These are phyloP conservation scores for Solanum stenotomum DNA, from an alignment of 257 asterid species.

Conservation along the genomic window DNA sequence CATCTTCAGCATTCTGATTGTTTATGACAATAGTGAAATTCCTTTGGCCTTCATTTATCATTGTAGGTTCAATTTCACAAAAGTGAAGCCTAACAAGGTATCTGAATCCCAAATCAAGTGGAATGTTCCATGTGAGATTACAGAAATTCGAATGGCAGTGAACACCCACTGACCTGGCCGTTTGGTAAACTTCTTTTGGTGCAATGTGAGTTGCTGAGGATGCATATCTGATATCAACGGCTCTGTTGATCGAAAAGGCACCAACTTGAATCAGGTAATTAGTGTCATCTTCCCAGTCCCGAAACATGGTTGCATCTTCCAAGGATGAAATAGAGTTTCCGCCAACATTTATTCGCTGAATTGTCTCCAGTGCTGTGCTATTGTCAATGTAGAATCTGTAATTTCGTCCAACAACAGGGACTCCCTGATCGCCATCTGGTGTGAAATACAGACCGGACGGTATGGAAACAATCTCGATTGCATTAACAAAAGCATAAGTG, in stretches of 20 bases:
- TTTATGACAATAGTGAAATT: conserved; percentile 33
- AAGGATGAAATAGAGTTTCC: conserved; percentile 40
- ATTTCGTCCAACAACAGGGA: conserved; percentile 38
- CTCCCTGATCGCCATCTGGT: conserved; percentile 25
- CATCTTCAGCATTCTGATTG: conserved; percentile 34
- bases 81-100: conserved; percentile 60
- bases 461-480: conserved; percentile 39
- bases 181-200: conserved; percentile 10
- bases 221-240: conserved; percentile 7
- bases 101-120: conserved; percentile 52
- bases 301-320: conserved; percentile 44
- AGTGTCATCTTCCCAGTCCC: conserved; percentile 48
- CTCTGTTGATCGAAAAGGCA: conserved; percentile 16
- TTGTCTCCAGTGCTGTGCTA: conserved; percentile 48
- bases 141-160: not conserved
- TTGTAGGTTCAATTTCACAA: conserved; percentile 21
- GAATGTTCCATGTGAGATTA: conserved; percentile 44
- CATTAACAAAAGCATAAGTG: conserved; percentile 43
- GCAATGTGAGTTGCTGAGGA: conserved; percentile 15
- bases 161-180: conserved; percentile 21
- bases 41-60: conserved; percentile 9
- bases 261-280: conserved; percentile 25
- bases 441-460: conserved; percentile 26
- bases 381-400: conserved; percentile 46
- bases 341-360: conserved; percentile 47